A percentile compares a stretch with the other conserved stretches of the same genome.
These are phyloP conservation scores for Ambrosia hybrid DNA, from an alignment of 140 eudicot species.

Conservation along the genomic window DNA sequence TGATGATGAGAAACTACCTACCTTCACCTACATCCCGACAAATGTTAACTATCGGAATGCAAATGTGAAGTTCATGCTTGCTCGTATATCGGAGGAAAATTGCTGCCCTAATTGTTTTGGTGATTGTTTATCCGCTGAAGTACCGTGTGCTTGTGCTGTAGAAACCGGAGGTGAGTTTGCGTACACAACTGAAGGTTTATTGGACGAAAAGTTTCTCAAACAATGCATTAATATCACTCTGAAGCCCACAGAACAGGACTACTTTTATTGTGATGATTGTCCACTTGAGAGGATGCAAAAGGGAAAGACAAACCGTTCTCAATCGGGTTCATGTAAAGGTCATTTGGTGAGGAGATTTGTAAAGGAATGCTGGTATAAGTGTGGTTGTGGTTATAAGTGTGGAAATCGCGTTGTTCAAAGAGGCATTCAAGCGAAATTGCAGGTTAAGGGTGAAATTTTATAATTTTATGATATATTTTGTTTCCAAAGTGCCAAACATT, in stretches of 20 bases:
- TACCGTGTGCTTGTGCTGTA: constrained; percentile 56
- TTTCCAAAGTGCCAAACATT: neutral
- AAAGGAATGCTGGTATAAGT: constrained; percentile 73
- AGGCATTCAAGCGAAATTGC: constrained; percentile 55
- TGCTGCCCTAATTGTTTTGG: constrained; percentile 58
- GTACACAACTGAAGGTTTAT: constrained; percentile 47
- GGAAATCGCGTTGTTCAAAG: constrained; percentile 76
- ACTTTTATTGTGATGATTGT: constrained; percentile 51
- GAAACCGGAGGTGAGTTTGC: constrained; percentile 56
- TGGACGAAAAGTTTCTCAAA: constrained; percentile 49
- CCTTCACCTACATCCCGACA: constrained; percentile 48
- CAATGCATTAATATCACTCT: constrained; percentile 31
- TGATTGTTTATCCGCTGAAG: constrained; percentile 45
- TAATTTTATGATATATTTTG: neutral
- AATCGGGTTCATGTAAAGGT: constrained; percentile 52
- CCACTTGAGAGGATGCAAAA: constrained; percentile 49
- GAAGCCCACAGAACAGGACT: constrained; percentile 23
- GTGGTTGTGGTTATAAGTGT: constrained; percentile 57
- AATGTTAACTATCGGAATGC: constrained; percentile 43
- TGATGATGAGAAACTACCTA: constrained; percentile 40
- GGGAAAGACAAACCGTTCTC: neutral
- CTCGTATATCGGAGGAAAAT: constrained; percentile 49
- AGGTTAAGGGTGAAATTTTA: constrained; percentile 35
- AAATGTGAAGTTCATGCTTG: constrained; percentile 43
- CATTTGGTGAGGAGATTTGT: constrained; percentile 57